Percentiles rank a stretch among this genome's conserved stretches.
Conservation (phyloP, 2,329 filamentous ascomycete genomes). For the Claviceps sp. region DNA sequence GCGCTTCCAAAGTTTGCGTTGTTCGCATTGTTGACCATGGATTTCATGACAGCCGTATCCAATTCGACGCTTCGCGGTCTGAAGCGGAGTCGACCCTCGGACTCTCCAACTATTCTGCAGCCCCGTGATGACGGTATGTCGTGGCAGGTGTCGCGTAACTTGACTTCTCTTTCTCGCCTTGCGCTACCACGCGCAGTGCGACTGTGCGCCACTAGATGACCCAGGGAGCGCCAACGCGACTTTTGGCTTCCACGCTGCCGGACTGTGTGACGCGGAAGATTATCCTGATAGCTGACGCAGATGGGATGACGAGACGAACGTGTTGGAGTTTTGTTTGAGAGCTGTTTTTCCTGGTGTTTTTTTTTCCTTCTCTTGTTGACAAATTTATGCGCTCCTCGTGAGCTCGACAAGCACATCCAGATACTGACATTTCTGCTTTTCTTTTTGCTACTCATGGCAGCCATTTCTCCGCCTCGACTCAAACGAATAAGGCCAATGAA, state of each 20-base stretch:
- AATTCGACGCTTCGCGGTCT: constrained; percentile 49
- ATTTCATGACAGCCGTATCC: constrained; percentile 29
- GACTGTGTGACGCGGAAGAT: constrained; percentile 2
- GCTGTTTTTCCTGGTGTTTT: background rate
- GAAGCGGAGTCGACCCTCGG: constrained; percentile 70
- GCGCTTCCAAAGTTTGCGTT: background rate
- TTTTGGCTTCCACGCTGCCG: background rate
- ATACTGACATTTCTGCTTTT: background rate
- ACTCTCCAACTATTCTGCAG: constrained; percentile 38
- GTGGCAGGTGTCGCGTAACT: constrained; percentile 18
- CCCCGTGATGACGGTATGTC: constrained; percentile 64
- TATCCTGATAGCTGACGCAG: background rate
- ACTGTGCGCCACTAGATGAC: constrained; percentile 5
- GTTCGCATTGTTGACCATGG: constrained; percentile 14
- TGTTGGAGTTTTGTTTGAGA: background rate
- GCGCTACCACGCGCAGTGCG: constrained; percentile 5
- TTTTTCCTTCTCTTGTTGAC: background rate
- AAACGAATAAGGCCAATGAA: constrained; percentile 54
- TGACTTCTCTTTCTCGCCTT: constrained; percentile 2
- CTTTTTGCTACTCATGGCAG: constrained; percentile 16
- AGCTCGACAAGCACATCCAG: background rate
- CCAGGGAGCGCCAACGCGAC: background rate
- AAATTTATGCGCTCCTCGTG: background rate
- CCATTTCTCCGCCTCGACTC: constrained; percentile 32
- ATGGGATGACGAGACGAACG: background rate